Conservation (phyloP, 1,284 basidiomycete genomes). For the Exobasidium rhododendri region DNA sequence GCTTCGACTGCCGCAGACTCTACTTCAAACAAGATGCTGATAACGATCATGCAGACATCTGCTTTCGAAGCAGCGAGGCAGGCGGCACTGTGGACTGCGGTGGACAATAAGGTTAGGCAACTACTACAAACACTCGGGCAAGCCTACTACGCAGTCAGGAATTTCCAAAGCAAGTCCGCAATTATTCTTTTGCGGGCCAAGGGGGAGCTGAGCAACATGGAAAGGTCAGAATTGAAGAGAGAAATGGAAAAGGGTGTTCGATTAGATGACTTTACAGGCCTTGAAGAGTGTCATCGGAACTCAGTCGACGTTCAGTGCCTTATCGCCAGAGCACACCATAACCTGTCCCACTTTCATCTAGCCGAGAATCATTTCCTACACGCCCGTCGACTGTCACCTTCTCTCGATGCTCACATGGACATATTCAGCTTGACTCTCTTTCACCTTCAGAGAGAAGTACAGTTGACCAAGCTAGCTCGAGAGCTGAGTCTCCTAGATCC, state of each 20-base stretch:
- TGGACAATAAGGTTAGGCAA: conserved; percentile 16
- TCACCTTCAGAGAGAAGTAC: conserved; percentile 52
- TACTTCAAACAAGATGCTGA: background rate
- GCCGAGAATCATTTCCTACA: conserved; percentile 40
- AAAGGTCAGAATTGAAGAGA: background rate
- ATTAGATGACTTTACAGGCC: background rate
- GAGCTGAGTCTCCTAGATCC: conserved; percentile 37
- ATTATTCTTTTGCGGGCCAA: background rate
- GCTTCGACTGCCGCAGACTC: background rate
- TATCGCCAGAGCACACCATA: conserved; percentile 40
- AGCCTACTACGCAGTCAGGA: conserved; percentile 7
- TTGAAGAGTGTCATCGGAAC: conserved; percentile 20
- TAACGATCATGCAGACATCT: background rate
- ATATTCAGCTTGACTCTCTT: conserved; percentile 51
- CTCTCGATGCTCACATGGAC: conserved; percentile 42
- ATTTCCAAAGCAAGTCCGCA: background rate
- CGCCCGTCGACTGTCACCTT: conserved; percentile 33
- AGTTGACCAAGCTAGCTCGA: conserved; percentile 45
- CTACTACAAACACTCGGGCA: background rate
- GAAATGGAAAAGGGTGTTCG: background rate
- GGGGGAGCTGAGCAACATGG: background rate
- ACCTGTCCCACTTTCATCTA: conserved; percentile 39
- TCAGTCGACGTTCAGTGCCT: conserved; percentile 34
- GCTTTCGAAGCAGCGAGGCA: conserved; percentile 16
- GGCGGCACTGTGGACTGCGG: conserved; percentile 23